Evolutionary conservation across 2,329 filamentous ascomycete species (phyloP), one percentile per base, ranked within the genome.

Genomic region (Coniochaeta sp.): DNA sequence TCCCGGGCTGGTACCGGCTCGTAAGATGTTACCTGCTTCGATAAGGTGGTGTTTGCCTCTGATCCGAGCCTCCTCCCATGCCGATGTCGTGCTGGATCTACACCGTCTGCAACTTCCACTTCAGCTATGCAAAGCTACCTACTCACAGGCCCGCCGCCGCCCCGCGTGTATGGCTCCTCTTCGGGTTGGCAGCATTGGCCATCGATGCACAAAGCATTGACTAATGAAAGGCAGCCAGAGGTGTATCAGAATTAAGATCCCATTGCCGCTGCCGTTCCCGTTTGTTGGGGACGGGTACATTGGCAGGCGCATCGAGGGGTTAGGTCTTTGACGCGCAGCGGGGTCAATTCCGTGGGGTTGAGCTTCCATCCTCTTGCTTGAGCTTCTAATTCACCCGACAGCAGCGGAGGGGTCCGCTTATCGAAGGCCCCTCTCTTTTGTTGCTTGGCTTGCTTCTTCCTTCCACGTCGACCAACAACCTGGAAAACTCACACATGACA

Each of bases 291-390:
- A 42, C 14, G 35, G 33, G n/a, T n/a, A 35, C 6, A 6, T 7
- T 35, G 33, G 33, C 33, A 35, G 12, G 6, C 20, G 33, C 33
- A 35, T 35, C 20, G 18, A 42, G 38, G 18, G 20, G 38, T 42
- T 12, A 42, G 38, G 26, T 42, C 38, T n/a, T n/a, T 42, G 38
- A 42, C 38, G 38, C n/a, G n/a, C n/a, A n/a, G n/a, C 38, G 38
- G 38, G 38, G 38, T 42, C 22, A 22, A 20, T 16, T 18, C 2
- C 33, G 33, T 38, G 33, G 33, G 33, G 33, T 38, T 35, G 4
- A 6, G 4, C 16, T 35, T 35, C 12, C 20, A 16, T 22, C 35
- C 18, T 24, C 13, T 16, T 38, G 16, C 26, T 26, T 5, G 18
- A 22, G 38, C 22, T 35, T 16, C n/a, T 16, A 35, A 18, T 35